These are phyloP conservation scores for Tuber melanosporum DNA, from an alignment of 495 filamentous ascomycete species.

Conservation along the genomic window DNA sequence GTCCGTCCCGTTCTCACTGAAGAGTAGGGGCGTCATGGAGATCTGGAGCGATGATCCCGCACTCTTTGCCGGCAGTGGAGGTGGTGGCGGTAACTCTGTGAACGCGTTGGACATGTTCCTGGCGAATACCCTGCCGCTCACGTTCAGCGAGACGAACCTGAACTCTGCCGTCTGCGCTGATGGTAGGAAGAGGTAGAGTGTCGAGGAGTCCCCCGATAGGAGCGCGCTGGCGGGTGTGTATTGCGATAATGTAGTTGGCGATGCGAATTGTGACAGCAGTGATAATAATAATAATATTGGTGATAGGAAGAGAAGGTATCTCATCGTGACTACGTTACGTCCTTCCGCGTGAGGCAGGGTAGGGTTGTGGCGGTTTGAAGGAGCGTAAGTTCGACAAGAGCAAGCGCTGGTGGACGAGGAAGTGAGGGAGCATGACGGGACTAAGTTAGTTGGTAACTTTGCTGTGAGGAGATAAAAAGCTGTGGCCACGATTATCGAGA, in stretches of 20 bases:
- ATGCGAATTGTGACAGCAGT: conserved; percentile 14
- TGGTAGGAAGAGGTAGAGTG: conserved; percentile 27
- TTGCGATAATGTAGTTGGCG: conserved; percentile 11
- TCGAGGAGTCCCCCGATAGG: conserved; percentile 24
- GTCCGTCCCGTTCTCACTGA: conserved; percentile 11
- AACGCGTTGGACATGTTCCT: conserved; percentile 23
- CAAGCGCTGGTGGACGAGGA: not conserved
- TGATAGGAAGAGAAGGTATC: conserved; percentile 6
- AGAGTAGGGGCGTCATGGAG: conserved; percentile 20
- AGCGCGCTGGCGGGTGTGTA: conserved; percentile 19
- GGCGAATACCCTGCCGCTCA: conserved; percentile 20
- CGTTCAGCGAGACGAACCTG: conserved; percentile 23
- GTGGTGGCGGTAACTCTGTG: conserved; percentile 19
- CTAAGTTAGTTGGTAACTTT: not conserved
- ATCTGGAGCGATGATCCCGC: not conserved
- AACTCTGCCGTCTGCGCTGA: conserved; percentile 11
- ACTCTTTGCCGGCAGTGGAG: conserved; percentile 3
- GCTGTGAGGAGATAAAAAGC: not conserved
- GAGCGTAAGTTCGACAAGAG: not conserved
- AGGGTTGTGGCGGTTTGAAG: conserved; percentile 2
- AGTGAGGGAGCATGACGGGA: conserved; percentile 1
- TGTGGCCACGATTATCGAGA: not conserved
- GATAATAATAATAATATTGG: conserved; percentile 5
- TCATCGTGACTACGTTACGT: conserved; percentile 18
- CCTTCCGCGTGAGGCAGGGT: not conserved